Evolutionary conservation across 805 yeast species (phyloP), one percentile per base, ranked within the genome.

Genomic region (Suhomyces sp.): DNA sequence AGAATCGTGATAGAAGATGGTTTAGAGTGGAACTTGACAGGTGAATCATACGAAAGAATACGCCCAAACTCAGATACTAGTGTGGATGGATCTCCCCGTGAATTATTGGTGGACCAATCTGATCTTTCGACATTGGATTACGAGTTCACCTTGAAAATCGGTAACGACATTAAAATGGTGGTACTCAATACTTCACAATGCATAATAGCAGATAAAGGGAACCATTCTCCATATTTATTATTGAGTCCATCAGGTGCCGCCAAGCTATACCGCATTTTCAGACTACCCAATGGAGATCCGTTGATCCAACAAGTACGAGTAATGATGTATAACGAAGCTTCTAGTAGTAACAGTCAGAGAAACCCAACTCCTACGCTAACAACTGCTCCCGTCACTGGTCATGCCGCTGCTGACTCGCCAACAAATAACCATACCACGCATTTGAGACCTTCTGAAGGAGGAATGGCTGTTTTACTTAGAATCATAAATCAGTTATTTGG

Each of bases 141-240:
- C 52, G 65, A 64, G 49, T 56, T 70, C 24, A 53, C 57, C 4
- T 40, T 64, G 20, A 53, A 51, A 9, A 48, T 54, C 15, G 68
- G 60, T 10, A 51, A 48, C 4, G 49, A 47, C 9, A 48, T 43
- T 4, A 45, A 52, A 24, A 46, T 24, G 4, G 67, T 64, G 2
- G 51, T 52, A 2, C 62, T 77, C 48, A 66, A 66, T 44, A 61
- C 75, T 0, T 73, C 76, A 21, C 79, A 77, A 45, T 75, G 80
- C 56, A 74, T 77, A 10, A 53, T 77, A 5, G 80, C 76, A 24
- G 66, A 69, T 37, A 56, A 62, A 10, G 61, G 58, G 2, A 60
- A 56, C 12, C 64, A 65, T 37, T 63, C 60, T 12, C 78, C 80
- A 4, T 77, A 76, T 48, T 39, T 76, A 2, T 58, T 77, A 41